Conservation (phyloP, 23 red algal species). For the Gracilaria gracilis region DNA sequence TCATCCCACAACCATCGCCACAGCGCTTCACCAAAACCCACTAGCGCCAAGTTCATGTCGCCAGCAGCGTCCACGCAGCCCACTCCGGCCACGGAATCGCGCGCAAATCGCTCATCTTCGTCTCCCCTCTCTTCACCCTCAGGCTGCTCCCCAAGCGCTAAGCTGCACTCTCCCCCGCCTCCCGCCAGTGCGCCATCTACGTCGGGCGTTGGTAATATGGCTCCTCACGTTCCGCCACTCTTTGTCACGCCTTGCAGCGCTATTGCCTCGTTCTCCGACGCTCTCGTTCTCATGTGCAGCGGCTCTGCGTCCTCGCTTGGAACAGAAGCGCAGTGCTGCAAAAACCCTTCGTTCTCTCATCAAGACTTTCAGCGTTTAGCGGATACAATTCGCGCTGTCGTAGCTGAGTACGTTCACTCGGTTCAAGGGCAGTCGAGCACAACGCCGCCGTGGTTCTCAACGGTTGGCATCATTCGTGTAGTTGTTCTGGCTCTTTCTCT, state of each 20-base stretch:
- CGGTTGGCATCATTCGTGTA: not conserved
- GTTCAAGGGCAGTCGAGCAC: not conserved
- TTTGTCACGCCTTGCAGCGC: not conserved
- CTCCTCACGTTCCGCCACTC: not conserved
- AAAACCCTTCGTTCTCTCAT: not conserved
- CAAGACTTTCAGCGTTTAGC: not conserved
- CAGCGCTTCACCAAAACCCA: not conserved
- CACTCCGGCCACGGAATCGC: not conserved
- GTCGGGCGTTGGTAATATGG: not conserved
- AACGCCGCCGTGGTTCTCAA: not conserved
- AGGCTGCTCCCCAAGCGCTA: not conserved
- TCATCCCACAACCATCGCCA: no score
- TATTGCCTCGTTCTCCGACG: not conserved
- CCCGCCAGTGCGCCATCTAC: not conserved
- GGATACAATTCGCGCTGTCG: not conserved
- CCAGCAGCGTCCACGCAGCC: not conserved
- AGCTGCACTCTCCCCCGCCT: not conserved
- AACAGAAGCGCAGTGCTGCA: not conserved
- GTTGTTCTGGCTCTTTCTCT: not conserved
- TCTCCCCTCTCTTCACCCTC: not conserved
- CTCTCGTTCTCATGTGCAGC: not conserved
- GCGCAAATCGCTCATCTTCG: not conserved
- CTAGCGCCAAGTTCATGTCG: not conserved
- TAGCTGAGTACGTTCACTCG: not conserved
- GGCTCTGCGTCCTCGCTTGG: not conserved